Conservation (phyloP, 2,329 filamentous ascomycete species). For the Paracoccidioides lutzii region DNA sequence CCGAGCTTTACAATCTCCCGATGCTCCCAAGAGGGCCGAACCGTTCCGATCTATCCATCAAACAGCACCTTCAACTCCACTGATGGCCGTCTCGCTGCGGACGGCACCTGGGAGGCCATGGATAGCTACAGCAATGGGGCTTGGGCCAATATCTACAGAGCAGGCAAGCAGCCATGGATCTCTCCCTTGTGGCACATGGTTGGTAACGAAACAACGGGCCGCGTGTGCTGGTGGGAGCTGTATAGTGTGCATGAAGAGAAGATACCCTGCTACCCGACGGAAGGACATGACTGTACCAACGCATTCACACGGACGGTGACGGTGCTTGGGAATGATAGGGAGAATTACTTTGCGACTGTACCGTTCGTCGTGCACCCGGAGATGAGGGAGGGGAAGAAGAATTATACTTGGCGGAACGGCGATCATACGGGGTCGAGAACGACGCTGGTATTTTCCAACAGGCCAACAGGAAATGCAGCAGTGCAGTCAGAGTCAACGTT, state of each 20-base stretch:
- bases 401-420: background rate
- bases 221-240: slow-evolving; percentile 1
- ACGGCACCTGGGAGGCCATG: slow-evolving; percentile 1
- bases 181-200: background rate
- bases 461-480: background rate
- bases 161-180: background rate
- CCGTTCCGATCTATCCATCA: slow-evolving; percentile 1
- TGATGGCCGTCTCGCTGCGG: background rate
- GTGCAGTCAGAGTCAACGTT: background rate
- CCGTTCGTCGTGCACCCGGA: slow-evolving; percentile 1
- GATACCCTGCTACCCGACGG: background rate
- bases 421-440: background rate
- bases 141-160: background rate
- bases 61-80: slow-evolving; percentile 1
- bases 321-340: slow-evolving; percentile 2
- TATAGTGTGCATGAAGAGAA: background rate
- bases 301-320: background rate
- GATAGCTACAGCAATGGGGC: background rate
- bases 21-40: slow-evolving; percentile 1
- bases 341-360: slow-evolving; percentile 4
- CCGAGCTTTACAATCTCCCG: background rate
- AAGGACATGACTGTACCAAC: background rate
- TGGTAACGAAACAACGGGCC: background rate
- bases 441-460: background rate
- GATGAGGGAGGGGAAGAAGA: background rate